These are phyloP conservation scores for Salix udensis DNA, from an alignment of 345 rosid genomes.

Conservation along the genomic window DNA sequence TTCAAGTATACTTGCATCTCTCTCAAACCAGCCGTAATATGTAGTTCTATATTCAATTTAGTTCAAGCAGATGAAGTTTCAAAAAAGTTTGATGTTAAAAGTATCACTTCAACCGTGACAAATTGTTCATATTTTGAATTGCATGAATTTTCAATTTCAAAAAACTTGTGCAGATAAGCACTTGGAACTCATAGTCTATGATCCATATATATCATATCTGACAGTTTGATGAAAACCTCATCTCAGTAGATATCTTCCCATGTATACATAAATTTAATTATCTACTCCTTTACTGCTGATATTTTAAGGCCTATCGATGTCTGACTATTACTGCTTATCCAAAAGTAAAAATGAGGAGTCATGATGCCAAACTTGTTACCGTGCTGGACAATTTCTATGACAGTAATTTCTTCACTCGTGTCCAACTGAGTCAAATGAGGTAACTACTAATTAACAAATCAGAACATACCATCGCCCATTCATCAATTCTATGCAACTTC, in stretches of 20 bases:
- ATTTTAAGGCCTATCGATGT: neutral
- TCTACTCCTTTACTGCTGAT: neutral
- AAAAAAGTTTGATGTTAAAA: neutral
- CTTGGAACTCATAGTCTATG: neutral
- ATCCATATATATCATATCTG: neutral
- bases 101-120: neutral
- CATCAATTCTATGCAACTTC: conserved; percentile 86
- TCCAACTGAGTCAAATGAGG: neutral
- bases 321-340: neutral
- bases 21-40: neutral
- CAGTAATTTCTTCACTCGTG: neutral
- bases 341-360: neutral
- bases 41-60: neutral
- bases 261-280: neutral
- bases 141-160: neutral
- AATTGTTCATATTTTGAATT: neutral
- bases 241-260: neutral
- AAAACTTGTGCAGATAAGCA: neutral
- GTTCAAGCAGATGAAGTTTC: neutral
- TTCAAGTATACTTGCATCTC: neutral
- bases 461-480: conserved; percentile 78
- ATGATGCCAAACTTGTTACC: neutral
- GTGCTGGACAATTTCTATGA: neutral
- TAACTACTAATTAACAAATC: neutral
- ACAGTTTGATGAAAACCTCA: neutral